These are phyloP conservation scores for Pholiota microspora DNA, from an alignment of 768 basidiomycete species.

Conservation along the genomic window DNA sequence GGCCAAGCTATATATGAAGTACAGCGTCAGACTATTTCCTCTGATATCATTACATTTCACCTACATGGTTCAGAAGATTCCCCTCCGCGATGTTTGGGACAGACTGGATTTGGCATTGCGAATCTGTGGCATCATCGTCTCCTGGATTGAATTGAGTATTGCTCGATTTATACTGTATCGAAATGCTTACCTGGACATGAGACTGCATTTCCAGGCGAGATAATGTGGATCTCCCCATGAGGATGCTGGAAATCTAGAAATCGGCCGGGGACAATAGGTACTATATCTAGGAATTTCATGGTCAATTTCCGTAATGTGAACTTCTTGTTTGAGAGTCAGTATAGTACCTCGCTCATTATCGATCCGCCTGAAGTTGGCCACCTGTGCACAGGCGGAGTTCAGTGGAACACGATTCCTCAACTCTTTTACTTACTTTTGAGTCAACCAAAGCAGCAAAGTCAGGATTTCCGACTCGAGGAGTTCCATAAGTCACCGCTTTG, in stretches of 20 bases:
- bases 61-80: conserved; percentile 48
- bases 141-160: conserved; percentile 23
- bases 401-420: neutral
- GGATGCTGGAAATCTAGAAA: conserved; percentile 50
- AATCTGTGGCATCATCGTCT: conserved; percentile 50
- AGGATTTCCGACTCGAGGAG: conserved; percentile 50
- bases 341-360: conserved; percentile 36
- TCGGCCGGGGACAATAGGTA: conserved; percentile 58
- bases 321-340: neutral
- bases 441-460: conserved; percentile 50
- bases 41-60: conserved; percentile 11
- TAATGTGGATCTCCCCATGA: conserved; percentile 53
- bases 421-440: conserved; percentile 29
- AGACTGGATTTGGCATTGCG: conserved; percentile 48
- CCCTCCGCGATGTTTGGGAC: conserved; percentile 52
- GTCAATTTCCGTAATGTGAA: neutral
- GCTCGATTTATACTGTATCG: neutral
- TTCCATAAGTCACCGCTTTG: conserved; percentile 45
- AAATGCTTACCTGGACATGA: conserved; percentile 32
- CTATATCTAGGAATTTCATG: conserved; percentile 28
- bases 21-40: neutral
- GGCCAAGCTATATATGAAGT: conserved; percentile 37
- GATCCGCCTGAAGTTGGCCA: conserved; percentile 36
- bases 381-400: conserved; percentile 13
- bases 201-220: conserved; percentile 34